phyloP scores from a whole-genome alignment of 1,284 basidiomycete genomes.

The Rhodotorula glutinis region DNA sequence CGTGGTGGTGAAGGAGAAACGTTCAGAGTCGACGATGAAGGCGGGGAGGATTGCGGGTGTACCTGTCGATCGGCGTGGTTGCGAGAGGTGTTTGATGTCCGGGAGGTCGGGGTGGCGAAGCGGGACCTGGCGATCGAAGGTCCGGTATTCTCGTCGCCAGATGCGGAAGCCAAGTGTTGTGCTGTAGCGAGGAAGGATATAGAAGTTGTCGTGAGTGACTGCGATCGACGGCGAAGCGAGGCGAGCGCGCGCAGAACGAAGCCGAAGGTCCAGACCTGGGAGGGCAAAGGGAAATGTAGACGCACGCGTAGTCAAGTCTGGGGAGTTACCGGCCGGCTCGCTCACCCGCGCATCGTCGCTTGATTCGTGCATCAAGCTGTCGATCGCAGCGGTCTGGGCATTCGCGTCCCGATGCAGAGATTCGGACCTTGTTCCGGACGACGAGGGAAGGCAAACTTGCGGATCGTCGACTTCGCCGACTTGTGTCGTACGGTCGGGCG shows the following conservation, averaged over 20 bases:
- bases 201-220: not conserved
- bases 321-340: not conserved
- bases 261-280: not conserved
- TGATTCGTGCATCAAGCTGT: not conserved
- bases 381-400: not conserved
- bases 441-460: not conserved
- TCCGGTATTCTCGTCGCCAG: not conserved
- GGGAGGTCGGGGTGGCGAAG: constrained; percentile 7
- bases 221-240: too few species aligned
- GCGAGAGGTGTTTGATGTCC: not conserved
- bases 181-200: not conserved
- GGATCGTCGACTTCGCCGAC: not conserved
- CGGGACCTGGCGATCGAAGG: constrained; percentile 9
- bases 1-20: not conserved
- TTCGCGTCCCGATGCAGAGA: constrained; percentile 2
- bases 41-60: not conserved
- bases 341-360: not conserved
- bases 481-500: not conserved
- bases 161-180: not conserved
- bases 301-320: not conserved
- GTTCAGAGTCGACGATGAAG: not conserved
- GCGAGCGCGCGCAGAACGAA: not conserved
- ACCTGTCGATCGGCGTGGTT: constrained; percentile 1
- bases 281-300: not conserved
- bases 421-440: not conserved